A percentile compares a stretch with the other conserved stretches of the same genome.
Conservation (phyloP, 2,329 filamentous ascomycete species). For the Aspergillus neoniger region DNA sequence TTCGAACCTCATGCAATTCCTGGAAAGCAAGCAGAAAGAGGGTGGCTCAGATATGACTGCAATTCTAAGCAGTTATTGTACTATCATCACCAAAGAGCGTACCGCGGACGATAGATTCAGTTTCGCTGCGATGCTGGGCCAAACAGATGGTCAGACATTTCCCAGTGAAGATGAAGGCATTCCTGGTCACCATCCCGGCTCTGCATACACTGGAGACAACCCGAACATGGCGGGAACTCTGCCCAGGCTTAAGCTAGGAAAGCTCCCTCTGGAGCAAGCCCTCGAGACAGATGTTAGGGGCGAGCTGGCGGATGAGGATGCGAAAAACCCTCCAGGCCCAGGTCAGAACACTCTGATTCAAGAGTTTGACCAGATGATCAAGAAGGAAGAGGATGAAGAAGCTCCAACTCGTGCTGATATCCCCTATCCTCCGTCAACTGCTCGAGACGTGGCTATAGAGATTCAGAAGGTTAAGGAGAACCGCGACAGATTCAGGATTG, state of each 20-base stretch:
- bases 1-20: constrained; percentile 78
- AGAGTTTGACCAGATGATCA: constrained; percentile 83
- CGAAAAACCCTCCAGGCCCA: constrained; percentile 68
- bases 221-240: constrained; percentile 59
- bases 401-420: constrained; percentile 75
- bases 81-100: constrained; percentile 61
- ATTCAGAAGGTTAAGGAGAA: constrained; percentile 93
- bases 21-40: constrained; percentile 81
- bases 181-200: constrained; percentile 66
- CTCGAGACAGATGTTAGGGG: constrained; percentile 82
- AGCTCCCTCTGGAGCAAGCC: constrained; percentile 79
- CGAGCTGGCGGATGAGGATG: constrained; percentile 83
- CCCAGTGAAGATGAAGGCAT: constrained; percentile 70
- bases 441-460: constrained; percentile 88
- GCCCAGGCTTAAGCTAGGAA: constrained; percentile 72
- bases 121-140: constrained; percentile 60
- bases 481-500: constrained; percentile 86
- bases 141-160: constrained; percentile 57
- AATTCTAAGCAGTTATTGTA: constrained; percentile 65
- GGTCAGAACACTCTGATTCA: constrained; percentile 77
- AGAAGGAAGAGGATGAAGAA: constrained; percentile 86
- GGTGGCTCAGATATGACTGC: constrained; percentile 77
- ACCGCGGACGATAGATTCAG: constrained; percentile 60
- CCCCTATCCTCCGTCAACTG: constrained; percentile 82
- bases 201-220: constrained; percentile 60